These are phyloP conservation scores for Backusella parvicylindrica DNA, from an alignment of 192 early-diverging fungal species.

Conservation along the genomic window DNA sequence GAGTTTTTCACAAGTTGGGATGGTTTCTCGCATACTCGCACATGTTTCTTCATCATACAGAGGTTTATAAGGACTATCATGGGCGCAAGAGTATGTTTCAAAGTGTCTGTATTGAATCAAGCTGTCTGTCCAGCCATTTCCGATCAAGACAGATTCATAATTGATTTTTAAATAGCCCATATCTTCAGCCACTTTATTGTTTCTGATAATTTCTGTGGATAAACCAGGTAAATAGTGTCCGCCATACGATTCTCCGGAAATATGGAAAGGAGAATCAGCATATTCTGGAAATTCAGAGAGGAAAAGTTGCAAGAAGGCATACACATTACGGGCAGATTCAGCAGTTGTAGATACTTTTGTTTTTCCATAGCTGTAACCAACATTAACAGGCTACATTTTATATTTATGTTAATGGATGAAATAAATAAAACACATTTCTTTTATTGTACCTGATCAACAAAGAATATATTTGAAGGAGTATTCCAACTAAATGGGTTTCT, in stretches of 20 bases:
- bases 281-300: conserved; percentile 83
- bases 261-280: conserved; percentile 71
- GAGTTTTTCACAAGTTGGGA: conserved; percentile 70
- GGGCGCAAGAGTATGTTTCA: conserved; percentile 70
- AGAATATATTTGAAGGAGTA: conserved; percentile 81
- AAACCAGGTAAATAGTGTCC: conserved; percentile 96
- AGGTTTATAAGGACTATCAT: conserved; percentile 57
- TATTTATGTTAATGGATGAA: not conserved
- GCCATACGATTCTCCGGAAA: conserved; percentile 77
- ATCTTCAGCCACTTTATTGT: conserved; percentile 56
- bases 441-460: conserved; percentile 64
- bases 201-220: conserved; percentile 72
- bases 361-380: conserved; percentile 86
- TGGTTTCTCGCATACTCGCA: conserved; percentile 67
- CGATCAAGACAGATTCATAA: conserved; percentile 76
- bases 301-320: conserved; percentile 92
- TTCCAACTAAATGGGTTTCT: conserved; percentile 86
- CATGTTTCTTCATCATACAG: conserved; percentile 72
- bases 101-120: conserved; percentile 88
- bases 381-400: conserved; percentile 69
- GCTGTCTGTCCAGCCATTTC: conserved; percentile 91
- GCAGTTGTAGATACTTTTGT: conserved; percentile 63
- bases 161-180: conserved; percentile 50
- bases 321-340: conserved; percentile 82
- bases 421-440: not conserved